phyloP scores from a whole-genome alignment of 2,329 filamentous ascomycete species.

The Raffaelea deltoideospora region DNA sequence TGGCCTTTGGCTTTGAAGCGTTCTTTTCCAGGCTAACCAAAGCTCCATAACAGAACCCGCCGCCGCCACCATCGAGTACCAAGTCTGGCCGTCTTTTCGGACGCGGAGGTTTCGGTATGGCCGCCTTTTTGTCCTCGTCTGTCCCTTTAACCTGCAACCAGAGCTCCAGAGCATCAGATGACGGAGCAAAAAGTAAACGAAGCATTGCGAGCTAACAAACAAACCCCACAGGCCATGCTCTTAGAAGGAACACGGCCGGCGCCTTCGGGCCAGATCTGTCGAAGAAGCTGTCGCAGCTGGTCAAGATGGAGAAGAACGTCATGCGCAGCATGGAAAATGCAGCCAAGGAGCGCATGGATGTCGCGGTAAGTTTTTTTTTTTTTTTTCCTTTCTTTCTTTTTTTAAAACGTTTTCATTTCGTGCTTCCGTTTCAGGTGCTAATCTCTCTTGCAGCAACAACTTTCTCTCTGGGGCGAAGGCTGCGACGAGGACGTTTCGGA shows the following conservation, averaged over 20 bases:
- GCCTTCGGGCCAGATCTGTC: slow-evolving; percentile 76
- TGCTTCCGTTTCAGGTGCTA: no score
- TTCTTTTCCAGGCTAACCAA: background rate
- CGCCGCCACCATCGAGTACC: slow-evolving; percentile 78
- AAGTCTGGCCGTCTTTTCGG: slow-evolving; percentile 86
- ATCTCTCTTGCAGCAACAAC: slow-evolving; percentile 86
- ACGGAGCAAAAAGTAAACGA: background rate
- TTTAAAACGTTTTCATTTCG: background rate
- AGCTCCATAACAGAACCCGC: slow-evolving; percentile 55
- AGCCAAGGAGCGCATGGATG: slow-evolving; percentile 92
- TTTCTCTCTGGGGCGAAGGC: slow-evolving; percentile 91
- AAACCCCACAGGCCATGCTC: slow-evolving; percentile 38
- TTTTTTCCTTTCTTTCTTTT: background rate
- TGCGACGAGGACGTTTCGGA: slow-evolving; percentile 97
- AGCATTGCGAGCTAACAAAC: background rate
- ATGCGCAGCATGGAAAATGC: slow-evolving; percentile 98
- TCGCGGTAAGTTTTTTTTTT: slow-evolving; percentile 56
- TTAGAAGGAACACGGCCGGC: slow-evolving; percentile 60
- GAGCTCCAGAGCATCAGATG: no score
- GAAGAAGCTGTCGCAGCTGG: slow-evolving; percentile 93
- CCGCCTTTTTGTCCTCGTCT: background rate
- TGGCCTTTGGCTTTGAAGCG: no score
- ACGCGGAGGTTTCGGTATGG: slow-evolving; percentile 62
- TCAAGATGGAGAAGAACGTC: slow-evolving; percentile 99
- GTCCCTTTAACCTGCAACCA: background rate